These are phyloP conservation scores for Artemisia tridentata DNA, from an alignment of 129 eudicot genomes.

Conservation along the genomic window DNA sequence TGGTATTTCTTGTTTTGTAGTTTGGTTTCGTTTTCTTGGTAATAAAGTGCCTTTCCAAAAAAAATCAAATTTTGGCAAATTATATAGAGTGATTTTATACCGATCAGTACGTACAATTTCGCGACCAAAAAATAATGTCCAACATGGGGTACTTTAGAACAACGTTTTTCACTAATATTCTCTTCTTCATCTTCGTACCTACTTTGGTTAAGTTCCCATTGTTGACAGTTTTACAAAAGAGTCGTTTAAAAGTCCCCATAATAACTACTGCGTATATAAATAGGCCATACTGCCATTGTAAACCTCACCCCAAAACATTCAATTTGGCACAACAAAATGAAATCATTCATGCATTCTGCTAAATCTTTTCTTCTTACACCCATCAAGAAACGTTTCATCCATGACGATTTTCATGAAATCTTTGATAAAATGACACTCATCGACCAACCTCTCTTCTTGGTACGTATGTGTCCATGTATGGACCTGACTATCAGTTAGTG, in stretches of 20 bases:
- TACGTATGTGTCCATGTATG: conserved; percentile 5
- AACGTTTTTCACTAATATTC: no score
- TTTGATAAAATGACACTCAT: conserved; percentile 38
- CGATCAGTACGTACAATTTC: no score
- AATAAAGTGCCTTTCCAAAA: no score
- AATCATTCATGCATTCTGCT: conserved; percentile 6
- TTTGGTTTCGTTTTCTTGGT: no score
- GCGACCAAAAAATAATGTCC: no score
- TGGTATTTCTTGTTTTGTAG: no score
- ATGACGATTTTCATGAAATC: conserved; percentile 42
- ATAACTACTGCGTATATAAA: neutral
- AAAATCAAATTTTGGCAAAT: no score
- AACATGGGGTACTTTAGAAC: no score
- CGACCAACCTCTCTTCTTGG: conserved; percentile 47
- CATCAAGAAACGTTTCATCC: conserved; percentile 28
- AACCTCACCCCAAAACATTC: neutral
- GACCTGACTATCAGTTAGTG: neutral
- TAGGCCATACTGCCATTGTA: conserved; percentile 1
- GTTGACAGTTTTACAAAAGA: neutral
- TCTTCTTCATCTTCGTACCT: no score
- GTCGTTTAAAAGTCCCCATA: neutral
- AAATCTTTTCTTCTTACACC: conserved; percentile 23
- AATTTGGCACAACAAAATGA: neutral
- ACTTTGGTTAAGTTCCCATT: no score
- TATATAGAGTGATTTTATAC: no score